phyloP scores from a whole-genome alignment of 148 eudicot species.

The Spergularia bocconei region DNA sequence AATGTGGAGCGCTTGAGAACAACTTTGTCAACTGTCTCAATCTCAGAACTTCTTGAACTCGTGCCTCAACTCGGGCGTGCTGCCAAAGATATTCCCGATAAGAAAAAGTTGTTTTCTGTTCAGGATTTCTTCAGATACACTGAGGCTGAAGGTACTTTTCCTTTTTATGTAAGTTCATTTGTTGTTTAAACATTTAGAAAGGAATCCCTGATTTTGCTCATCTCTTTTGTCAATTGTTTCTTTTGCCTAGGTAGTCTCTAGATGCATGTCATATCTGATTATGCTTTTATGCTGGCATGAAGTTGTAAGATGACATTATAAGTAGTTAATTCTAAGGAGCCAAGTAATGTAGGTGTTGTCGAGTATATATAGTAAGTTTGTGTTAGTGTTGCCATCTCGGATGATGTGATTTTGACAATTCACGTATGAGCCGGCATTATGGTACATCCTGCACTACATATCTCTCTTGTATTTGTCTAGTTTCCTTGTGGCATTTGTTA shows the following conservation, averaged over 20 bases:
- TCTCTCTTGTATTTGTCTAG: no score
- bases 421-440: no score
- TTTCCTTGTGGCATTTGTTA: neutral
- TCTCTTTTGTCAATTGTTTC: neutral
- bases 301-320: neutral
- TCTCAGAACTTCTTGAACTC: conserved; percentile 83
- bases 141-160: conserved; percentile 77
- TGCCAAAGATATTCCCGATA: conserved; percentile 83
- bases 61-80: conserved; percentile 76
- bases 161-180: neutral
- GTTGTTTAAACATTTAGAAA: neutral
- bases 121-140: conserved; percentile 99
- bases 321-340: neutral
- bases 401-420: no score
- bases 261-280: neutral
- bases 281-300: neutral
- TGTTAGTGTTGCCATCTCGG: no score
- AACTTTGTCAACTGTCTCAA: conserved; percentile 78
- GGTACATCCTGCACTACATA: no score
- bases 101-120: conserved; percentile 91
- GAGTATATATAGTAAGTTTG: no score
- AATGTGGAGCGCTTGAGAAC: conserved; percentile 95
- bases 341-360: no score
- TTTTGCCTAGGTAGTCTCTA: neutral
- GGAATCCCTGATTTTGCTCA: neutral